These are phyloP conservation scores for Nemania abortiva DNA, from an alignment of 2,329 filamentous ascomycete genomes.

Conservation along the genomic window DNA sequence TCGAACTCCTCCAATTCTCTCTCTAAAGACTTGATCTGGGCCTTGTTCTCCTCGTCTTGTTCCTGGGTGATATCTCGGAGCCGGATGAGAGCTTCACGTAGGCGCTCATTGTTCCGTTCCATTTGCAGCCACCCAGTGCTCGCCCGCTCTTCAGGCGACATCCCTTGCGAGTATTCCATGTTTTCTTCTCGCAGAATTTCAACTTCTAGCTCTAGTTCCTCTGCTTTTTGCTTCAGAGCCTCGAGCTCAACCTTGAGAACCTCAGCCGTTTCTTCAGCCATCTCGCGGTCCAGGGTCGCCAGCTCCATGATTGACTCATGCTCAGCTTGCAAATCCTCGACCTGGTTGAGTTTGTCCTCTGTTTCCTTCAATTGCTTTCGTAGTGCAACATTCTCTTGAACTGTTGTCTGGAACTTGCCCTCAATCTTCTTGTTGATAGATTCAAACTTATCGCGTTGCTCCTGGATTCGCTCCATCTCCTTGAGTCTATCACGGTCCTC, in stretches of 20 bases:
- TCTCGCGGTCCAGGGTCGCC: constrained; percentile 89
- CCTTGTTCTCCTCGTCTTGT: constrained; percentile 81
- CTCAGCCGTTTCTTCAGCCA: constrained; percentile 94
- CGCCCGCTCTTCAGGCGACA: constrained; percentile 87
- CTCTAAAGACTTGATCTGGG: constrained; percentile 79
- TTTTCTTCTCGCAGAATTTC: constrained; percentile 92
- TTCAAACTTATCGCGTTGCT: constrained; percentile 83
- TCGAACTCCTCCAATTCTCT: constrained; percentile 77
- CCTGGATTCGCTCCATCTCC: constrained; percentile 78
- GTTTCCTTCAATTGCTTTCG: constrained; percentile 83
- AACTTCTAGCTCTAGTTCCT: constrained; percentile 88
- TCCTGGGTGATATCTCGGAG: constrained; percentile 90
- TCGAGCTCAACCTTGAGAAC: constrained; percentile 84
- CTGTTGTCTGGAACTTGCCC: constrained; percentile 85
- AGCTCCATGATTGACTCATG: constrained; percentile 88
- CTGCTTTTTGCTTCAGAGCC: constrained; percentile 77
- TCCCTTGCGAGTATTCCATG: constrained; percentile 82
- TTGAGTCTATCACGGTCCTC: constrained; percentile 91
- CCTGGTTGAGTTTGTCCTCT: constrained; percentile 73
- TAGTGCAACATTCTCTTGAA: constrained; percentile 81
- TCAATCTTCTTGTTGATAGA: constrained; percentile 91
- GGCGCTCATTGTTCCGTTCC: constrained; percentile 88
- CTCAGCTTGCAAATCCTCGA: constrained; percentile 82
- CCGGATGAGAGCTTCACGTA: constrained; percentile 85
- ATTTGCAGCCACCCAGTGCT: constrained; percentile 91